Evolutionary conservation across 2,329 filamentous ascomycete species (phyloP).

Genomic region (Penicillium brasilianum): DNA sequence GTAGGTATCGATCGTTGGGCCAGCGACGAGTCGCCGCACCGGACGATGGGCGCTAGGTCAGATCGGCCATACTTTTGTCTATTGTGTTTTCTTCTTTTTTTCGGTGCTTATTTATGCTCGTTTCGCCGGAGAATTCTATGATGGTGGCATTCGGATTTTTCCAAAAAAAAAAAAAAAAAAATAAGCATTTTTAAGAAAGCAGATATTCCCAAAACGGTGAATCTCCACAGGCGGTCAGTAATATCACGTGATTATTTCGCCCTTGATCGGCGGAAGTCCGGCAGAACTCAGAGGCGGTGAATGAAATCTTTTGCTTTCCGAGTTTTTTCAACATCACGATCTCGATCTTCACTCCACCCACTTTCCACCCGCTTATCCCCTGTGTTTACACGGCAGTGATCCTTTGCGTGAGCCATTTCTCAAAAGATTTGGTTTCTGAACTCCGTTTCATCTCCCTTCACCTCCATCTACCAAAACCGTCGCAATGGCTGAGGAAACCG

Average conservation of each 20-base stretch:
- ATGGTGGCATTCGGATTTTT: too few relatives aligned
- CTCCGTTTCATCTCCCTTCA: slow-evolving; percentile 13
- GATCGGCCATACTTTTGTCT: too few relatives aligned
- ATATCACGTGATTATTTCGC: neutral
- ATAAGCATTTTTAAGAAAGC: neutral
- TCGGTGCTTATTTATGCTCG: too few relatives aligned
- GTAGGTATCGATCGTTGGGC: too few relatives aligned
- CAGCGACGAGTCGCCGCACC: too few relatives aligned
- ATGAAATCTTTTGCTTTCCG: slow-evolving; percentile 2
- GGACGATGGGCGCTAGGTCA: too few relatives aligned
- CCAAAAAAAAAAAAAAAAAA: too few relatives aligned
- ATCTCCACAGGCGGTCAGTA: neutral
- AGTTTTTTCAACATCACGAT: slow-evolving; percentile 5
- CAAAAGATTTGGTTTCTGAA: slow-evolving; percentile 28
- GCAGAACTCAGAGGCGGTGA: slow-evolving; percentile 1
- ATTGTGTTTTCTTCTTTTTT: too few relatives aligned
- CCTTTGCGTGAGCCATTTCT: slow-evolving; percentile 40
- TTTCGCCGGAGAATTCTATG: too few relatives aligned
- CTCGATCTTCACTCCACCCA: slow-evolving; percentile 7
- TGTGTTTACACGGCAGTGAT: slow-evolving; percentile 18
- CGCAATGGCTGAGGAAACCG: slow-evolving; percentile 7
- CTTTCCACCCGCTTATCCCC: slow-evolving; percentile 1
- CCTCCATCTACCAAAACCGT: neutral
- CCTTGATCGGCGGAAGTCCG: neutral
- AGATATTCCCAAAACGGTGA: neutral